Percentiles rank a stretch among this genome's conserved stretches.
phyloP scores from a whole-genome alignment of 371 early-diverging fungal species.

The Apophysomyces sp. region DNA sequence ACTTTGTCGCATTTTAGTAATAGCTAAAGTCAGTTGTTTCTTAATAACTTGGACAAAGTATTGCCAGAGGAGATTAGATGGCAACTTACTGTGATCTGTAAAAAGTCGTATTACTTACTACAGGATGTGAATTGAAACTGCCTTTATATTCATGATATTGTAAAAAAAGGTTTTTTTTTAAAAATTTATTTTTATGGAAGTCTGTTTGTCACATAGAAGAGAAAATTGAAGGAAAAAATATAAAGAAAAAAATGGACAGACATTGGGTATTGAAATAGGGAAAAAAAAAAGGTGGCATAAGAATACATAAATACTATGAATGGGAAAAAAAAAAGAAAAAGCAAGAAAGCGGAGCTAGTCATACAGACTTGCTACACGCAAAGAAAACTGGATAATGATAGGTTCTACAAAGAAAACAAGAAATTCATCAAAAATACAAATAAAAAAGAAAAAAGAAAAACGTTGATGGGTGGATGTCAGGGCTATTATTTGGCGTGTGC shows the following conservation, averaged over 20 bases:
- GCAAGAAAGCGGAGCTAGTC: neutral
- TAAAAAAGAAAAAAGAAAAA: neutral
- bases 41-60: too few species aligned
- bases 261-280: neutral
- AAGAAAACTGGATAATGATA: neutral
- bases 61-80: too few species aligned
- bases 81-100: too few species aligned
- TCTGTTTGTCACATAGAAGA: neutral
- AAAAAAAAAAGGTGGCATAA: neutral
- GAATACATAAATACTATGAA: neutral
- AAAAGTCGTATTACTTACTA: too few species aligned
- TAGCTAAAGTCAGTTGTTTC: too few species aligned
- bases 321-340: neutral
- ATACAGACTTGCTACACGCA: neutral
- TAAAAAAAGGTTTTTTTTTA: neutral
- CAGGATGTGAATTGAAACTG: too few species aligned
- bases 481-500: neutral
- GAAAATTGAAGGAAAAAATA: neutral
- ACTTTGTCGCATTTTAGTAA: too few species aligned
- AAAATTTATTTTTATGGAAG: neutral
- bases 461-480: too few species aligned
- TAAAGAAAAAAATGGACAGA: neutral
- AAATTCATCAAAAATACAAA: neutral
- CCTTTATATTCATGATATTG: too few species aligned
- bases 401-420: neutral